Conservation (phyloP, 805 yeast species). For the Wickerhamomyces bovis region DNA sequence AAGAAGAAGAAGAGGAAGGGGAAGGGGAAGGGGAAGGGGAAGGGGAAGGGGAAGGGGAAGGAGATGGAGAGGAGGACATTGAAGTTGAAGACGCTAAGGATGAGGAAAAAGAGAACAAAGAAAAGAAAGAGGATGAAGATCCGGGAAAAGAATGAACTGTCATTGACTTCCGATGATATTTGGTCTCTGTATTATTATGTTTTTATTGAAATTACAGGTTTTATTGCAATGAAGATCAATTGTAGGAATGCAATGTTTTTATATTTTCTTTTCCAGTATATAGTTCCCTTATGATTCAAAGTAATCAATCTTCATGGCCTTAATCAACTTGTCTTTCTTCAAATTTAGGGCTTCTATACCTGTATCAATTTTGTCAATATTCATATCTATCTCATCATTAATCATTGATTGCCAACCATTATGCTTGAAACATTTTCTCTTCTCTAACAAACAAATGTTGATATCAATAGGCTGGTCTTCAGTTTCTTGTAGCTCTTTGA, state of each 20-base stretch:
- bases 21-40: slow-evolving; percentile 33
- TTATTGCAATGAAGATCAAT: background rate
- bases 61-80: slow-evolving; percentile 25
- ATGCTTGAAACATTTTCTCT: slow-evolving; percentile 51
- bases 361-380: slow-evolving; percentile 24
- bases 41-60: slow-evolving; percentile 31
- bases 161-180: background rate
- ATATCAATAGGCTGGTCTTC: slow-evolving; percentile 2
- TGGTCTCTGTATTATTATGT: background rate
- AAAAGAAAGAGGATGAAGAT: background rate
- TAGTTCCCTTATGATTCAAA: slow-evolving; percentile 26
- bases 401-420: slow-evolving; percentile 39
- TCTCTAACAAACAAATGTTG: slow-evolving; percentile 44
- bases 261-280: background rate
- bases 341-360: slow-evolving; percentile 18
- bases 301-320: slow-evolving; percentile 32
- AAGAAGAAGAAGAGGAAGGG: slow-evolving; percentile 32
- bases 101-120: background rate
- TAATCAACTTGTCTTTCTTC: slow-evolving; percentile 27
- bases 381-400: slow-evolving; percentile 30
- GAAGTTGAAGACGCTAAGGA: slow-evolving; percentile 4
- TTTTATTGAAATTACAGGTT: background rate
- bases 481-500: slow-evolving; percentile 1
- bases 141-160: background rate
- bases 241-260: background rate